Base-by-base conservation (phyloP, 2,329 filamentous ascomycete species). In the Purpureocillium lavendulum region DNA sequence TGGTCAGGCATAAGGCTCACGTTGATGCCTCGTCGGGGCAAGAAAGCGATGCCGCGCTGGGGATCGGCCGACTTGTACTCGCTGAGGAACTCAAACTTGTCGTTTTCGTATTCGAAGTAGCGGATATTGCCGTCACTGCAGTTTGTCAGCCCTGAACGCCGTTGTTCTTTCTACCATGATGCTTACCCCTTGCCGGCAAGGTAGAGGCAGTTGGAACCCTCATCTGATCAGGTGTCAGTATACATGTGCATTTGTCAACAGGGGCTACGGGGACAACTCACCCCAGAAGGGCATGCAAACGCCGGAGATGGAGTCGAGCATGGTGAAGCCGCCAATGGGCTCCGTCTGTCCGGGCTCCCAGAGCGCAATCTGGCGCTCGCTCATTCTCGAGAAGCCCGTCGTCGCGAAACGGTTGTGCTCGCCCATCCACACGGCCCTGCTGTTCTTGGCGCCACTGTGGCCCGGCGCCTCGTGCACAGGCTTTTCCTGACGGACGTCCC, bases 271-370 rank as follows among this genome's bases (percentile, higher is more conserved):
- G 10, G 21, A n/a, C 21, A 26, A 53, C 69, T 49, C 60, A 79
- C 75, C 92, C 92, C 92, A 98, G 77, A 98, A 97, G 26, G 92
- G 92, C 87, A 98, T 96, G 74, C 88, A 94, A 44, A 98, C 89
- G 60, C 92, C 92, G 34, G 90, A 96, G 55, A 95, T 95, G 35
- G 87, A 94, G 65, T 98, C 92, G 36, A 98, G 75, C 51, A 85
- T 84, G 53, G 78, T 82, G 67, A 96, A 96, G 13, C 88, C 89
- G 37, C 87, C 88, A 53, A 97, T 83, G 36, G 92, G 92, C 54
- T 94, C 83, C 29, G 80, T 77, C 48, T 79, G 82, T 51, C 89
- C 85, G 35, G 88, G 80, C 69, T 98, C 92, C 92, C 92, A 98
- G 30, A 98, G 73, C 39, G 86, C 92, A 51, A 98, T 75, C 62